A percentile compares a stretch with the other conserved stretches of the same genome.
Evolutionary conservation across 371 early-diverging fungal species (phyloP).

Genomic region (Mucor circinelloides): DNA sequence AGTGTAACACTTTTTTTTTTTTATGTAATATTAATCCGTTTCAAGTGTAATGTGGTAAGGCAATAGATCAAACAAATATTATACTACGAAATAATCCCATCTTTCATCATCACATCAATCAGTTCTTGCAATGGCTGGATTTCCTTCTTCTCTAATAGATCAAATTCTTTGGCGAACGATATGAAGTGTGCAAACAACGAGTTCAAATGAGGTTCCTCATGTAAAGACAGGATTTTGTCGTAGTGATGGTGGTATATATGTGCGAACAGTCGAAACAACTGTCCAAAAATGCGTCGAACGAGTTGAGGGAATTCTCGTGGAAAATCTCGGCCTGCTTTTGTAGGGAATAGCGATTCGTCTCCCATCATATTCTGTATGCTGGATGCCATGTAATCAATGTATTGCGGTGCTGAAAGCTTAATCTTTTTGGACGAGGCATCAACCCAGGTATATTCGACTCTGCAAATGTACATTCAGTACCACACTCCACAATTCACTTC

Average conservation of each 20-base stretch:
- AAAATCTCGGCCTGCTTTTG: constrained; percentile 76
- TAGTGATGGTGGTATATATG: constrained; percentile 96
- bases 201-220: constrained; percentile 90
- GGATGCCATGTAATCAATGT: constrained; percentile 91
- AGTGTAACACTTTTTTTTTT: neutral
- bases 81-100: constrained; percentile 38
- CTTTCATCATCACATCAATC: constrained; percentile 68
- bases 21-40: constrained; percentile 2
- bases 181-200: constrained; percentile 93
- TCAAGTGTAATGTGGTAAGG: neutral
- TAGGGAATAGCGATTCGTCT: constrained; percentile 89
- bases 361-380: constrained; percentile 86
- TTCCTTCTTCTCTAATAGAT: constrained; percentile 91
- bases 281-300: constrained; percentile 75
- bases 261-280: constrained; percentile 88
- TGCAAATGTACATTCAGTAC: constrained; percentile 20
- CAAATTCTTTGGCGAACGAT: constrained; percentile 90
- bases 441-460: constrained; percentile 88
- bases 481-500: neutral
- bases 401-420: constrained; percentile 90
- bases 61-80: neutral
- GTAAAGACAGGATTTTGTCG: constrained; percentile 79
- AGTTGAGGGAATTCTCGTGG: constrained; percentile 76
- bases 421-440: constrained; percentile 84
- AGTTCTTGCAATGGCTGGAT: constrained; percentile 80